Conservation (phyloP, 495 filamentous ascomycete species). For the Parathielavia appendiculata region DNA sequence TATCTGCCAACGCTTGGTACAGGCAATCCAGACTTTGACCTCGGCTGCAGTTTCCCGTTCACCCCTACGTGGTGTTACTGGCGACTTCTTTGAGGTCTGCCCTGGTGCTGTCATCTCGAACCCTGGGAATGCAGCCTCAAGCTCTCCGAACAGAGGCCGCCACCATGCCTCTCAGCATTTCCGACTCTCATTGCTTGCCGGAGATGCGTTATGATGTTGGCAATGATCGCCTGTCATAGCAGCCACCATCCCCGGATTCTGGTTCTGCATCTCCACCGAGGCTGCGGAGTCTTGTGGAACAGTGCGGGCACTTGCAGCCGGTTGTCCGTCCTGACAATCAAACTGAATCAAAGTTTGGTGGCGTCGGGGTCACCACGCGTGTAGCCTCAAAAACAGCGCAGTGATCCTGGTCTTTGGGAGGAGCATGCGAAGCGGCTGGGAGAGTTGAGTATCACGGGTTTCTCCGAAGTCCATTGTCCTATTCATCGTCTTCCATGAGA, state of each 20-base stretch:
- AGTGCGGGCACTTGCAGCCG: conserved; percentile 12
- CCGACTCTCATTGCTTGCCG: background rate
- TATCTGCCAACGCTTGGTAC: background rate
- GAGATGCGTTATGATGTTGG: background rate
- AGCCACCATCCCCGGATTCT: background rate
- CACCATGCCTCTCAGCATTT: background rate
- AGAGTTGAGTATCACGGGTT: background rate
- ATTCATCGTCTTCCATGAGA: conserved; percentile 67
- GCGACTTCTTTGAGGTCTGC: background rate
- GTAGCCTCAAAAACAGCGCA: conserved; percentile 8
- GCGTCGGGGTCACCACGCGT: conserved; percentile 13
- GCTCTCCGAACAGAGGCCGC: conserved; percentile 7
- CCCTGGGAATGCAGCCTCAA: background rate
- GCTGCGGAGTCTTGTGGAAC: conserved; percentile 11
- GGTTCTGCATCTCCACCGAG: background rate
- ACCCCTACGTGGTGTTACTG: background rate
- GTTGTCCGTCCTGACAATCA: conserved; percentile 18
- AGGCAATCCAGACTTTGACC: background rate
- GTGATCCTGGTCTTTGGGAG: no score
- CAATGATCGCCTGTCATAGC: background rate
- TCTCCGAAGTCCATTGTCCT: background rate
- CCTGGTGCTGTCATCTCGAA: background rate
- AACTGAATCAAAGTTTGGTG: conserved; percentile 16
- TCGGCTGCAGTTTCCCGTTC: conserved; percentile 4
- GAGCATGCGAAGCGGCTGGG: no score